Percentiles rank a stretch among this genome's conserved stretches.
Conservation (phyloP, 75 land plant genomes). For the Pinus tabuliformis region DNA sequence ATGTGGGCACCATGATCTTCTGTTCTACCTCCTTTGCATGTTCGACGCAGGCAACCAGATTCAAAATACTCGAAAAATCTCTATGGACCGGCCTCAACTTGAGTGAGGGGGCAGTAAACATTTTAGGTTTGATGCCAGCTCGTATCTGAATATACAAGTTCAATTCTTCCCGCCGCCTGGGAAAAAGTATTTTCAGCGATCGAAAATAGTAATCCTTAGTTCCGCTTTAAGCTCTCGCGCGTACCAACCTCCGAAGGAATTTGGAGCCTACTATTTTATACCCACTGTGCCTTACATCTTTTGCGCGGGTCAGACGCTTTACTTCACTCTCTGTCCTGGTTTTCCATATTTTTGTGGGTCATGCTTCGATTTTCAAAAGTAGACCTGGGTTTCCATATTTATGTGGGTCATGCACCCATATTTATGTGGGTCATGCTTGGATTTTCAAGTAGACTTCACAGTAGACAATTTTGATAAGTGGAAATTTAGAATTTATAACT, state of each 20-base stretch:
- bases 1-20: conserved; percentile 28
- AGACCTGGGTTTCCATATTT: too few species aligned
- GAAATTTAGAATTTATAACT: too few species aligned
- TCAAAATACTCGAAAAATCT: conserved; percentile 7
- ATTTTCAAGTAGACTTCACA: too few species aligned
- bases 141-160: conserved; percentile 24
- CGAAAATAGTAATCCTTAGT: conserved; percentile 9
- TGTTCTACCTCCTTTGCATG: conserved; percentile 45
- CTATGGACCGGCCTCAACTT: conserved; percentile 9
- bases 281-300: conserved; percentile 7
- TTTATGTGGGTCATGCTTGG: too few species aligned
- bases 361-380: too few species aligned
- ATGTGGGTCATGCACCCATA: too few species aligned
- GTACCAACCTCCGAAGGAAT: conserved; percentile 22
- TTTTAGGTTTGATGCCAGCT: conserved; percentile 16
- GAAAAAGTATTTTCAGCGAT: conserved; percentile 15
- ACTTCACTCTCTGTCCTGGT: neutral
- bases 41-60: conserved; percentile 21
- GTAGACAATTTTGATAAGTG: too few species aligned
- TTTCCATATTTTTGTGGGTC: neutral
- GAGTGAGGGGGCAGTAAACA: conserved; percentile 35
- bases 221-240: conserved; percentile 41
- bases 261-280: conserved; percentile 35
- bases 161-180: conserved; percentile 37
- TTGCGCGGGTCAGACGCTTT: conserved; percentile 4